Percentiles rank a stretch among this genome's conserved stretches.
Conservation (phyloP, 2,329 filamentous ascomycete species). For the Samsoniella hepiali region DNA sequence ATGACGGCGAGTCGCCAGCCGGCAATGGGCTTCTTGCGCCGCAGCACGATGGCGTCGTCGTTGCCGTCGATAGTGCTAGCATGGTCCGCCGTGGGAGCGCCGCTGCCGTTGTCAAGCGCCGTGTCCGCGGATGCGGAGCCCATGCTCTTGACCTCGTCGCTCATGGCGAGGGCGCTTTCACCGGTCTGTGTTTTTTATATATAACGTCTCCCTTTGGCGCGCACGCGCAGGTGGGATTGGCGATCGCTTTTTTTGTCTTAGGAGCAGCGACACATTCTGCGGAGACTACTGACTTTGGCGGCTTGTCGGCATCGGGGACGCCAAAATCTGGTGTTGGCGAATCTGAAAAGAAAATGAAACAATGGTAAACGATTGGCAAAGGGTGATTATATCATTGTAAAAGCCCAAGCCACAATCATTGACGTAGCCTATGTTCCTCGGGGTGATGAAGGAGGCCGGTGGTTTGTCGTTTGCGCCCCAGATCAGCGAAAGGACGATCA, state of each 20-base stretch:
- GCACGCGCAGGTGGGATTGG: not conserved
- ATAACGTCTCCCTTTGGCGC: not conserved
- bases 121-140: slow-evolving; percentile 8
- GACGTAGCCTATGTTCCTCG: not conserved
- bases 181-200: not conserved
- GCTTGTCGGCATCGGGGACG: no score
- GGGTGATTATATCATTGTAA: no score
- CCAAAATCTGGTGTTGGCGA: no score
- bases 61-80: not conserved
- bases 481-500: slow-evolving; percentile 1
- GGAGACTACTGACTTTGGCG: no score
- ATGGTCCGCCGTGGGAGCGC: not conserved
- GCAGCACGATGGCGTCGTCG: slow-evolving; percentile 16
- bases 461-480: not conserved
- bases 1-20: slow-evolving; percentile 21
- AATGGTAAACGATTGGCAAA: no score
- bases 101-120: not conserved
- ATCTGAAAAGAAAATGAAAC: no score
- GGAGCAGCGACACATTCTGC: no score
- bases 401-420: not conserved
- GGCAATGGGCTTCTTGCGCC: slow-evolving; percentile 22
- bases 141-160: slow-evolving; percentile 12
- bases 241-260: no score
- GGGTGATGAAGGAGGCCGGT: slow-evolving; percentile 6
- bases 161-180: not conserved